phyloP scores from a whole-genome alignment of 306 rosid genomes.

The Glycine tomentella region DNA sequence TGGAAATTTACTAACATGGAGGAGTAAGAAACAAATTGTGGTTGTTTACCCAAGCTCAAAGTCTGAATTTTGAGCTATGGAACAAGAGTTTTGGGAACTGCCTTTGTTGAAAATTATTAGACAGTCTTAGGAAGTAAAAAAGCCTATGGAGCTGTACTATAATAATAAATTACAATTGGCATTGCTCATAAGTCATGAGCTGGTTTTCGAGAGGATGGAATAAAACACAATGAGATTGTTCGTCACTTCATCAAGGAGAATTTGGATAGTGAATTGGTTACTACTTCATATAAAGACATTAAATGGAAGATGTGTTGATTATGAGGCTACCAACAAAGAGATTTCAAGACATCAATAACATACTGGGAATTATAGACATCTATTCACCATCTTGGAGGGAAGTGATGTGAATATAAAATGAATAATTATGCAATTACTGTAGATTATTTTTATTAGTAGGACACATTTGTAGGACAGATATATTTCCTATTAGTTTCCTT shows the following conservation, averaged over 20 bases:
- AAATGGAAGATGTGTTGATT: not conserved
- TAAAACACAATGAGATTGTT: not conserved
- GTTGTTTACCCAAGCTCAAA: not conserved
- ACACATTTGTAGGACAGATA: not conserved
- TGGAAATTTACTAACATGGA: not conserved
- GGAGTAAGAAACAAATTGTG: not conserved
- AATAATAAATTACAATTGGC: not conserved
- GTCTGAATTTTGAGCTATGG: not conserved
- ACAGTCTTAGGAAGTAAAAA: not conserved
- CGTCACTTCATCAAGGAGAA: conserved; percentile 6
- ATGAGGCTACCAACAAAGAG: not conserved
- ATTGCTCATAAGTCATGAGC: not conserved
- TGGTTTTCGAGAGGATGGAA: not conserved
- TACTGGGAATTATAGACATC: not conserved
- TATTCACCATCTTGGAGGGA: not conserved
- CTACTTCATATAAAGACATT: not conserved
- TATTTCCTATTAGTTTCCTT: not conserved
- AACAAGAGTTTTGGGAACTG: not conserved
- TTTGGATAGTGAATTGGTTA: not conserved
- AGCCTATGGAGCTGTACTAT: not conserved
- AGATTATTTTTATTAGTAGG: not conserved
- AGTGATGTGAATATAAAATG: not conserved
- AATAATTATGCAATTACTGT: not conserved
- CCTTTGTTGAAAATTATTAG: not conserved
- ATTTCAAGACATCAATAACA: not conserved